Evolutionary conservation across 495 filamentous ascomycete species (phyloP), one percentile per base, ranked within the genome.

Genomic region (Darksidea phi): DNA sequence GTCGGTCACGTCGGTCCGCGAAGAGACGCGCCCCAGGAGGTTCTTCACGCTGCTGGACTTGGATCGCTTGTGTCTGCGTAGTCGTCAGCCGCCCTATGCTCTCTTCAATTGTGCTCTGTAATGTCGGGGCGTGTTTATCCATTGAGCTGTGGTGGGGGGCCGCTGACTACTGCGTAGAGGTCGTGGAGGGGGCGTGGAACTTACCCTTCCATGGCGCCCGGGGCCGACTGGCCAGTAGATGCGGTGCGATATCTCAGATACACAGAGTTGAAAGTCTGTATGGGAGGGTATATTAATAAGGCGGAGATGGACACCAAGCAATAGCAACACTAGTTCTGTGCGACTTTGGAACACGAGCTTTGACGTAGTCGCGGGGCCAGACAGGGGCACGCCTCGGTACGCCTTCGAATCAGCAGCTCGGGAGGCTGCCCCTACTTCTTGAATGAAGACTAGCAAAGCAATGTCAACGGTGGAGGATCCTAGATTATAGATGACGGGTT

Each of bases 1-100:
- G 21, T 72, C 66, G 45, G 70, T 70, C 50, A 73, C 73, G 51
- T 76, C 71, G 47, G 52, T 57, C 38, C 62, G 67, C 38, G 63
- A 70, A 13, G 72, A 74, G 23, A 72, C 69, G 23, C 72, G 63
- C 7, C 63, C 52, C 13, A 73, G 69, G 11, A 76, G 65, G 21
- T 72, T 67, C 41, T 72, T 72, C 6, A 71, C 69, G 48, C 69
- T 61, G 59, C 54, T 66, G 11, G 72, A 71, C 59, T 71, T 71
- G 61, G 64, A 59, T 25, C 73, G 61, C 64, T 75, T 75, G 71
- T 72, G 72, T 26, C 63, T 70, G 55, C 17, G 0, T 12, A 12
- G 12, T 6, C 20, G 36, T 11, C 15, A 53, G 49, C 10, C 7
- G 24, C 15, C 24, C 6, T 38, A 3, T 42, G 21, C 17, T 20